Percentiles rank a stretch among this genome's conserved stretches.
Evolutionary conservation across 2,329 filamentous ascomycete species (phyloP).

Genomic region (Ophiostoma tasmaniense): DNA sequence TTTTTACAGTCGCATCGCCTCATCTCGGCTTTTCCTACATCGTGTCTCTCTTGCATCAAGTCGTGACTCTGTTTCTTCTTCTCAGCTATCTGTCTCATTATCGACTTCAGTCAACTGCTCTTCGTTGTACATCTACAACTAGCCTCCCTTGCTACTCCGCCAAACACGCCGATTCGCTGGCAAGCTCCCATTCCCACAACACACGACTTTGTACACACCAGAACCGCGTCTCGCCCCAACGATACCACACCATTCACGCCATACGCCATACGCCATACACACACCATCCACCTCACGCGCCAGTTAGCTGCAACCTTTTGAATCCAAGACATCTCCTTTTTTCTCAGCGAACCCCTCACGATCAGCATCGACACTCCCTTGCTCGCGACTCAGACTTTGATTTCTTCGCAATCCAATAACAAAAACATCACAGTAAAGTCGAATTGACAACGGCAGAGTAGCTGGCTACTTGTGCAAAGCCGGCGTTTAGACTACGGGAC

Average conservation of each 20-base stretch:
- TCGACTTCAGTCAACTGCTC: neutral
- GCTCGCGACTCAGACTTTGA: neutral
- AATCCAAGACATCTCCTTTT: conserved; percentile 2
- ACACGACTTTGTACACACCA: neutral
- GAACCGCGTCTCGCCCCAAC: conserved; percentile 8
- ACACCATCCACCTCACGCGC: neutral
- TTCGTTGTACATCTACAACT: neutral
- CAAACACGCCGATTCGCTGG: conserved; percentile 9
- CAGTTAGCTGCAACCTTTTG: neutral
- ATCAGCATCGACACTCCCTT: neutral
- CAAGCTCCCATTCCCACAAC: neutral
- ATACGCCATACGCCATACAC: neutral
- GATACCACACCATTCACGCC: neutral
- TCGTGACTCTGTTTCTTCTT: neutral
- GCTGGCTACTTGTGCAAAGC: neutral
- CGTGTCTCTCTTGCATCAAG: neutral
- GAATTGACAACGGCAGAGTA: neutral
- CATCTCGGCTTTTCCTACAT: conserved; percentile 1
- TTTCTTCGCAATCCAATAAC: neutral
- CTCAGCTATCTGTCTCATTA: neutral
- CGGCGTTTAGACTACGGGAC: neutral
- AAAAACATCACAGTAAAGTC: neutral
- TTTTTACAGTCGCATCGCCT: neutral
- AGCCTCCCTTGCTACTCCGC: neutral
- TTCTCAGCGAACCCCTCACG: neutral